Evolutionary conservation across 495 filamentous ascomycete species (phyloP).

Genomic region (Cudoniella acicularis): DNA sequence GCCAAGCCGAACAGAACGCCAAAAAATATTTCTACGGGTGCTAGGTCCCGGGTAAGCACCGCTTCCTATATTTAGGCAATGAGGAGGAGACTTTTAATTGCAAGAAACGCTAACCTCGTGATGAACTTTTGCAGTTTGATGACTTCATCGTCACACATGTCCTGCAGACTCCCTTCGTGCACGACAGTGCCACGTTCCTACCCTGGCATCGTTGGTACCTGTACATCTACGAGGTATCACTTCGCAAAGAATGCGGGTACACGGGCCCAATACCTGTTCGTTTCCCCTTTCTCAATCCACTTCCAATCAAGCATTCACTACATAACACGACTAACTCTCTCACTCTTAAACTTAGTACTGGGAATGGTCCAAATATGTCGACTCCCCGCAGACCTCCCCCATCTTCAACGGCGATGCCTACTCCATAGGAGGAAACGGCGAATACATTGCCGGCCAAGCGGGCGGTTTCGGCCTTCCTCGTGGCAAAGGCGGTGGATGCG

Average conservation of each 20-base stretch:
- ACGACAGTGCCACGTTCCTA: constrained; percentile 60
- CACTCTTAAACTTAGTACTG: constrained; percentile 49
- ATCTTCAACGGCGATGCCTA: constrained; percentile 60
- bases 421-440: constrained; percentile 60
- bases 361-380: constrained; percentile 52
- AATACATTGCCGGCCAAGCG: constrained; percentile 27
- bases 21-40: not conserved
- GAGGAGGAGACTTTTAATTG: constrained; percentile 10
- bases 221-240: constrained; percentile 58
- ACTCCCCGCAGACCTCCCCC: constrained; percentile 47
- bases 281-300: too few species aligned
- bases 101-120: constrained; percentile 42
- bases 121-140: constrained; percentile 58
- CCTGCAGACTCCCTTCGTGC: constrained; percentile 55
- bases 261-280: constrained; percentile 41
- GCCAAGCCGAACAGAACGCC: constrained; percentile 37
- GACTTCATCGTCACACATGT: constrained; percentile 71
- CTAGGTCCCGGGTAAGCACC: constrained; percentile 25
- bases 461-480: too few species aligned
- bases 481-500: too few species aligned
- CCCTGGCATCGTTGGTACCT: constrained; percentile 69
- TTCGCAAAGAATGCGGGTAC: constrained; percentile 67
- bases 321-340: too few species aligned
- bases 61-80: too few species aligned
- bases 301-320: too few species aligned